These are phyloP conservation scores for Vicia villosa DNA, from an alignment of 306 rosid genomes.

Conservation along the genomic window DNA sequence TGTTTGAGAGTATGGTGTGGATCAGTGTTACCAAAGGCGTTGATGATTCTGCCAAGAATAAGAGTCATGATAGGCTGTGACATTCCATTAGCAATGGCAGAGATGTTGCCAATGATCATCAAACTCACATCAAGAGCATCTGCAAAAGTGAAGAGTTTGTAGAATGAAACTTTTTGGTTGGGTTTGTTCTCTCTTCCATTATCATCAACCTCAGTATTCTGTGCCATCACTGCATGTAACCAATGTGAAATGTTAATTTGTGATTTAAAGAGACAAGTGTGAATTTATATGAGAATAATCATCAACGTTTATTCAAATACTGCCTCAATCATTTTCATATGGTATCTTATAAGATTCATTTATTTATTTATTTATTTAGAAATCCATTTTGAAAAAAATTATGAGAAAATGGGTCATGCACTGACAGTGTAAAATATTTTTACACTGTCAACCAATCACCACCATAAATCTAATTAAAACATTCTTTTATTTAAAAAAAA, in stretches of 20 bases:
- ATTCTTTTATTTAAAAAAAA: too few relatives aligned
- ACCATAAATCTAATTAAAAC: too few relatives aligned
- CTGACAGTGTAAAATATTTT: too few relatives aligned
- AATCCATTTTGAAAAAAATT: too few relatives aligned
- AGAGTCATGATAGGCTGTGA: constrained; percentile 21
- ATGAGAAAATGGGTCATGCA: too few relatives aligned
- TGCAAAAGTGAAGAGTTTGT: constrained; percentile 10
- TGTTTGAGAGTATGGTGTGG: neutral
- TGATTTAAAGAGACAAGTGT: neutral
- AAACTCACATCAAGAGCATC: neutral
- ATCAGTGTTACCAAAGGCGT: neutral
- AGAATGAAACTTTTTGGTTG: constrained; percentile 4
- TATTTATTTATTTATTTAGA: neutral
- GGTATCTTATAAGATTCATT: neutral
- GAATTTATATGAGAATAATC: neutral
- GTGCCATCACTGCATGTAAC: neutral
- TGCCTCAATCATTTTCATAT: neutral
- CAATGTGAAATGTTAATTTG: neutral
- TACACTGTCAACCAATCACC: too few relatives aligned
- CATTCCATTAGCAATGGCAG: constrained; percentile 9
- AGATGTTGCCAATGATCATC: constrained; percentile 6
- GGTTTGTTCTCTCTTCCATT: neutral
- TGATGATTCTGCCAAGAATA: neutral
- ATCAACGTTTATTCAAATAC: neutral
- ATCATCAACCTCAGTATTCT: constrained; percentile 2